Conservation (phyloP, 2,329 filamentous ascomycete genomes). For the Arthrobotrys conoides region DNA sequence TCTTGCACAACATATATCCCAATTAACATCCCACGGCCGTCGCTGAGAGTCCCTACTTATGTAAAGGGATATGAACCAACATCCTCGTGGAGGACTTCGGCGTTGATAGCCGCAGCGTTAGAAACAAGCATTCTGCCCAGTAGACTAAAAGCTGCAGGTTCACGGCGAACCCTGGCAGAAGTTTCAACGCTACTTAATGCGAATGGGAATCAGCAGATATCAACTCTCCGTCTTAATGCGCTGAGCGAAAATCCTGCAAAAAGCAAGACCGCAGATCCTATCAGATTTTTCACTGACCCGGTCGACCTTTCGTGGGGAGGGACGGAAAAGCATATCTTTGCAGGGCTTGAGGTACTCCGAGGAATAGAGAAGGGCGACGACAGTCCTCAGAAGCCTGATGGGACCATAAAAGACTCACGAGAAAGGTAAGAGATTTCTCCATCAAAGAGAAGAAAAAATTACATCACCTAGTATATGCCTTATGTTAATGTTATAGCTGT, state of each 20-base stretch:
- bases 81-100: conserved; percentile 51
- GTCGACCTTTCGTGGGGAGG: conserved; percentile 57
- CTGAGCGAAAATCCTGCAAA: conserved; percentile 30
- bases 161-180: conserved; percentile 42
- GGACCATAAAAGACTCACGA: conserved; percentile 38
- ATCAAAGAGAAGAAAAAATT: conserved; percentile 29
- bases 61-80: conserved; percentile 45
- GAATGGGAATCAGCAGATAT: conserved; percentile 56
- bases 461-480: background rate
- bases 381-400: conserved; percentile 30
- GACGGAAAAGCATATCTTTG: conserved; percentile 51
- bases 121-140: conserved; percentile 50
- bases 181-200: conserved; percentile 42
- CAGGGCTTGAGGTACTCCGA: conserved; percentile 45
- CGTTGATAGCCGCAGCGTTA: conserved; percentile 45
- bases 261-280: conserved; percentile 36
- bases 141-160: conserved; percentile 40
- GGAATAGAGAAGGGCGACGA: conserved; percentile 53
- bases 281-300: conserved; percentile 35
- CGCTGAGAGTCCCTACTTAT: conserved; percentile 38
- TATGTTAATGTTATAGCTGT: conserved; percentile 14
- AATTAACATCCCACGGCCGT: conserved; percentile 51
- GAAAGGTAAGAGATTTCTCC: conserved; percentile 48
- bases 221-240: conserved; percentile 41
- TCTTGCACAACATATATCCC: conserved; percentile 55